Evolutionary conservation across 805 yeast species (phyloP).

Genomic region (Candida morakotiae): DNA sequence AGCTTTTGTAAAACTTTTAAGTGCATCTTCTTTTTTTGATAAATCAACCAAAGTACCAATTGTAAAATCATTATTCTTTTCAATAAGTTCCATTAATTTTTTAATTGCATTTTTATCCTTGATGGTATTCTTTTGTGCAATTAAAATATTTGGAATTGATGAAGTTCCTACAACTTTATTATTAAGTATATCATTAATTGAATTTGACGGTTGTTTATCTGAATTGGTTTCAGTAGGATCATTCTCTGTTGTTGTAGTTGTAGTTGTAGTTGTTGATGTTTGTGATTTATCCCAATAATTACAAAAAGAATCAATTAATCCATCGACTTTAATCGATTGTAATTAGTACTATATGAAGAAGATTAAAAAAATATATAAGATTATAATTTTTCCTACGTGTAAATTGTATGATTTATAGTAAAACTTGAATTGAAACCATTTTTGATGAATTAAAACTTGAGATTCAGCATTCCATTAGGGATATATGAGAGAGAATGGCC

Average conservation of each 20-base stretch:
- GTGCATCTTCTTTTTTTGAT: slow-evolving; percentile 47
- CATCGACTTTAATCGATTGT: too few relatives aligned
- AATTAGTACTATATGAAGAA: too few relatives aligned
- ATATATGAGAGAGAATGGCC: too few relatives aligned
- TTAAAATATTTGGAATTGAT: slow-evolving; percentile 18
- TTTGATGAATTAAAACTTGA: too few relatives aligned
- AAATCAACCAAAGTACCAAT: slow-evolving; percentile 73
- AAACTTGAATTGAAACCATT: too few relatives aligned
- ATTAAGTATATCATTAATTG: neutral
- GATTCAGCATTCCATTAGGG: too few relatives aligned
- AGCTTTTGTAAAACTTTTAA: slow-evolving; percentile 54
- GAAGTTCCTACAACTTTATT: slow-evolving; percentile 1
- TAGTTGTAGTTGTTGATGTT: too few relatives aligned
- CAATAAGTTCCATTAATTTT: slow-evolving; percentile 47
- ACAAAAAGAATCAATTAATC: slow-evolving; percentile 59
- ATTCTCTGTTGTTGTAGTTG: too few relatives aligned
- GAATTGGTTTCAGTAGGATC: neutral
- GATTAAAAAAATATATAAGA: too few relatives aligned
- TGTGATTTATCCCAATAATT: slow-evolving; percentile 8
- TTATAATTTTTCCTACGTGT: too few relatives aligned
- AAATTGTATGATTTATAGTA: too few relatives aligned
- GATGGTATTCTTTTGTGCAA: slow-evolving; percentile 43
- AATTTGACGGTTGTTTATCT: neutral
- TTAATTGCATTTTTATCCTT: slow-evolving; percentile 46
- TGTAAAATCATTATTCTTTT: slow-evolving; percentile 61